These are phyloP conservation scores for Hemileccinum impolitum DNA, from an alignment of 768 basidiomycete species.

Conservation along the genomic window DNA sequence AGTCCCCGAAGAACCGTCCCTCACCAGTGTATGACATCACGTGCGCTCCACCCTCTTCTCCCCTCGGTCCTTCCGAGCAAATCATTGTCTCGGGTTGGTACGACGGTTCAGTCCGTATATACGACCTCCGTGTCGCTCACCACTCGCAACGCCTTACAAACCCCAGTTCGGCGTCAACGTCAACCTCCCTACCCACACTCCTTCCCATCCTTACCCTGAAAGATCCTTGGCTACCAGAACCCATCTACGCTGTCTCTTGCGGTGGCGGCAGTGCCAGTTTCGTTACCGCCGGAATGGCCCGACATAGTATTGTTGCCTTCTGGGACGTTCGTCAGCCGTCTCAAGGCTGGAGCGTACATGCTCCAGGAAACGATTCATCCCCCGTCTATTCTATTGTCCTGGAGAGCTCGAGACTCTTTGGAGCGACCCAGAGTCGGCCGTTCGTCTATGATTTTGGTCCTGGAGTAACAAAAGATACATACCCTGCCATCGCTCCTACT, in stretches of 20 bases:
- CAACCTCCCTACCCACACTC: constrained; percentile 34
- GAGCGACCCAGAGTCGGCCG: constrained; percentile 70
- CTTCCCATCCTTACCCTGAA: constrained; percentile 56
- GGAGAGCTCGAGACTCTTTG: constrained; percentile 78
- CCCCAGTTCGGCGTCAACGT: neutral
- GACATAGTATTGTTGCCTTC: constrained; percentile 74
- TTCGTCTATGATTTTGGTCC: constrained; percentile 82
- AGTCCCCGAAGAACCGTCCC: constrained; percentile 31
- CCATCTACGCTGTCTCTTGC: constrained; percentile 72
- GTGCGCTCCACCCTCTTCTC: constrained; percentile 54
- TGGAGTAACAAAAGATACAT: constrained; percentile 53
- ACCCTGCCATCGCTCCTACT: constrained; percentile 35
- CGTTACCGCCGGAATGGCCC: constrained; percentile 72
- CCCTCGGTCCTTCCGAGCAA: constrained; percentile 69
- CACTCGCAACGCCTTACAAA: constrained; percentile 13
- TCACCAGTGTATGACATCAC: constrained; percentile 76
- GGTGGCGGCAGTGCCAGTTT: constrained; percentile 68
- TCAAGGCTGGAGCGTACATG: constrained; percentile 74
- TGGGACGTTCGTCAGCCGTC: constrained; percentile 72
- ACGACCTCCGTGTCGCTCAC: constrained; percentile 61
- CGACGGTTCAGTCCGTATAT: constrained; percentile 68
- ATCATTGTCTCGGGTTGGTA: constrained; percentile 81
- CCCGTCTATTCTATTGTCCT: constrained; percentile 74
- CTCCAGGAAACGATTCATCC: constrained; percentile 73
- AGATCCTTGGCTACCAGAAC: constrained; percentile 68